A percentile compares a stretch with the other conserved stretches of the same genome.
Conservation (phyloP, 495 filamentous ascomycete species). For the Penicillium desertorum region DNA sequence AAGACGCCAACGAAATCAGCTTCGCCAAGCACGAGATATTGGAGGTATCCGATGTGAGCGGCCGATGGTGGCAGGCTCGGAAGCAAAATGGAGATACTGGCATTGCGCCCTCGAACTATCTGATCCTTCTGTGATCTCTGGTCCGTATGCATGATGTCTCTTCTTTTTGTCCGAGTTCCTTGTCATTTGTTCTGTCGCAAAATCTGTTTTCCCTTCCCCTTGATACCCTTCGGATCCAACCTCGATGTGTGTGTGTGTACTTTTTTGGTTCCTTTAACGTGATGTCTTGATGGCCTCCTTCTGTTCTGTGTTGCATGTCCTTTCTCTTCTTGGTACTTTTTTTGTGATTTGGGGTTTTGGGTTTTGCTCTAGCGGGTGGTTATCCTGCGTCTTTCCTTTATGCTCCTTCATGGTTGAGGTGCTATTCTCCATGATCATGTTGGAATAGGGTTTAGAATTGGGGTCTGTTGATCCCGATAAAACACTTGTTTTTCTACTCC, state of each 20-base stretch:
- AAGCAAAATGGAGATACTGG: conserved; percentile 94
- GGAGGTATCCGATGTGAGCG: conserved; percentile 95
- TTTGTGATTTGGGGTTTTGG: conserved; percentile 22
- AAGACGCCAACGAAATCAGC: conserved; percentile 96
- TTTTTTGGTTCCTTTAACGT: conserved; percentile 37
- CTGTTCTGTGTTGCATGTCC: conserved; percentile 22
- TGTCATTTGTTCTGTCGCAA: conserved; percentile 34
- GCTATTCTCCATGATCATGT: conserved; percentile 8
- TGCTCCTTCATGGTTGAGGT: conserved; percentile 11
- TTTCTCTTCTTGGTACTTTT: conserved; percentile 21
- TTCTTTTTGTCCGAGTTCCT: conserved; percentile 26
- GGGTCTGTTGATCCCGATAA: not conserved
- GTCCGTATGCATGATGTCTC: conserved; percentile 21
- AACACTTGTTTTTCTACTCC: not conserved
- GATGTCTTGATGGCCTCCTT: conserved; percentile 47
- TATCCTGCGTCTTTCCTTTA: conserved; percentile 14
- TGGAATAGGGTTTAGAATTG: conserved; percentile 8
- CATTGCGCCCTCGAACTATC: conserved; percentile 96
- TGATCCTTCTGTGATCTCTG: conserved; percentile 80
- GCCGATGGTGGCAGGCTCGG: conserved; percentile 97
- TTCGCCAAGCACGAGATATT: conserved; percentile 96
- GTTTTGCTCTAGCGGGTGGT: conserved; percentile 18
- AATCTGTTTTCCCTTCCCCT: conserved; percentile 32
- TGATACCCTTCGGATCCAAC: conserved; percentile 52
- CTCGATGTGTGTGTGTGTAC: conserved; percentile 37